Evolutionary conservation across 768 basidiomycete genomes (phyloP), one percentile per base, ranked within the genome.

Genomic region (Coprinopsis marcescibilis): DNA sequence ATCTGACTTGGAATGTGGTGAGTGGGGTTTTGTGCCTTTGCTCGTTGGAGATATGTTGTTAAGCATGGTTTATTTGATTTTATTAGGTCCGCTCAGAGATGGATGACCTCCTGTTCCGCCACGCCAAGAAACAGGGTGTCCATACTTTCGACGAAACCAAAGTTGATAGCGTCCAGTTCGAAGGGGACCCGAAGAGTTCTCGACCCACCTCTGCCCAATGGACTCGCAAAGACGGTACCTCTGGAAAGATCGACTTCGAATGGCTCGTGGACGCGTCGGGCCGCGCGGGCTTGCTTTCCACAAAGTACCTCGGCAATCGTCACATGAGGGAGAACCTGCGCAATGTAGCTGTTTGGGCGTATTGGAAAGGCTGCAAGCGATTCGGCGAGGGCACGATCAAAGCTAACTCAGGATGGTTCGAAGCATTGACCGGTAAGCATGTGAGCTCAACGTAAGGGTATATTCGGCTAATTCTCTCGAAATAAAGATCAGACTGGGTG

Each of bases 331-430:
- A 72, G 33, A 67, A 68, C 2, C 57, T 85, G 39, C 70, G 67
- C 49, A 84, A 83, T 50, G 67, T 83, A 13, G 83, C 83, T 1
- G 62, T 72, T 15, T 85, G 83, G 83, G 81, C 78, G 1, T 85
- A 85, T 52, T 85, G 81, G 81, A 67, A 55, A 21, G 76, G 70
- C 2, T 36, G 35, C 35, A 65, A 64, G 2, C 66, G 60, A 45
- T 83, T 77, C 52, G 65, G 60, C 1, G 45, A 51, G n/a, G 70
- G 68, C 11, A 72, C 71, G 0, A 41, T 49, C 13, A 63, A 72
- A 17, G 69, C 73, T 50, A 71, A 73, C 29, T 66, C 77, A 1
- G 68, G 74, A 11, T 73, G 67, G 66, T 71, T 77, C 45, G 81
- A 82, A 55, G 76, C 80, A 1, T 55, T 83, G 25, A 68, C 67